Evolutionary conservation across 768 basidiomycete species (phyloP).

Genomic region (Mycena kentingensis): DNA sequence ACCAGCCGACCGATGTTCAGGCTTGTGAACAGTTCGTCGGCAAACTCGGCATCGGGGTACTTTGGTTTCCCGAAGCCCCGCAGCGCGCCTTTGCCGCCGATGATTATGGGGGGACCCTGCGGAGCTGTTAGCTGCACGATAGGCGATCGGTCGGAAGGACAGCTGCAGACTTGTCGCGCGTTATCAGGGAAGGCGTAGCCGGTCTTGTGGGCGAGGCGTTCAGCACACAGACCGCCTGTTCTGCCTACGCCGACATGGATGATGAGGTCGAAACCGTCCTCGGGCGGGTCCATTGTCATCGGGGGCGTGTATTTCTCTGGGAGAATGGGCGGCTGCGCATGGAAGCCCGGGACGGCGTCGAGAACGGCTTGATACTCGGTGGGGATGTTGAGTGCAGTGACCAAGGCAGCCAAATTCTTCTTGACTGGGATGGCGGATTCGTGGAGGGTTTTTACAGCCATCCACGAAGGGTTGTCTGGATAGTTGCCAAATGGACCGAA

Average conservation of each 20-base stretch:
- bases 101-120: constrained; percentile 9
- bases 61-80: constrained; percentile 13
- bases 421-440: constrained; percentile 55
- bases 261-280: constrained; percentile 19
- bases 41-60: constrained; percentile 21
- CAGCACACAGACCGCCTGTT: constrained; percentile 9
- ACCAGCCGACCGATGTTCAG: constrained; percentile 18
- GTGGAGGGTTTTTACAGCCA: constrained; percentile 64
- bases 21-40: constrained; percentile 16
- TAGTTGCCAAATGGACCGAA: constrained; percentile 57
- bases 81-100: constrained; percentile 9
- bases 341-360: constrained; percentile 14
- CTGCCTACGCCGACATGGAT: constrained; percentile 20
- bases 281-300: constrained; percentile 12
- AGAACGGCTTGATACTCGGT: constrained; percentile 19
- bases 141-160: too few relatives aligned
- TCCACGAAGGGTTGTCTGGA: constrained; percentile 69
- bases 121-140: too few relatives aligned
- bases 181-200: constrained; percentile 19
- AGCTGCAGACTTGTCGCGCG: constrained; percentile 13
- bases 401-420: constrained; percentile 3
- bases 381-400: constrained; percentile 19
- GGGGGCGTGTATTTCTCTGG: constrained; percentile 7
- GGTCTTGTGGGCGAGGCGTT: constrained; percentile 22
- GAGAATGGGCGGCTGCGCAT: constrained; percentile 14